phyloP scores from a whole-genome alignment of 2,329 filamentous ascomycete species.

The Penicillium sp. region DNA sequence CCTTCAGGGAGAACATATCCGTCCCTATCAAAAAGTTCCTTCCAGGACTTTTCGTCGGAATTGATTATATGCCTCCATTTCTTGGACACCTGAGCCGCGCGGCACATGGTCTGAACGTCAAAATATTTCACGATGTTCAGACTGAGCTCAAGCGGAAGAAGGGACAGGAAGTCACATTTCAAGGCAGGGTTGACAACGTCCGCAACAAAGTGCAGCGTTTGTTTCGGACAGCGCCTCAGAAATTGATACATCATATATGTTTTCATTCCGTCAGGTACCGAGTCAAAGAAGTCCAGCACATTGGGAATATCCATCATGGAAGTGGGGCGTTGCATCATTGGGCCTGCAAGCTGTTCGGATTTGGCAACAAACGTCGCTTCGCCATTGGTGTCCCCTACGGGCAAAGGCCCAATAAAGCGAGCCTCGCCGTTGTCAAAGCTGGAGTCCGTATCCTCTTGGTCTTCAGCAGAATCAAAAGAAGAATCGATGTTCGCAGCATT shows the following conservation, averaged over 20 bases:
- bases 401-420: conserved; percentile 17
- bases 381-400: too few species aligned
- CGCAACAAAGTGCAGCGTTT: conserved; percentile 80
- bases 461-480: conserved; percentile 36
- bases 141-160: conserved; percentile 76
- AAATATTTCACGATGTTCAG: conserved; percentile 82
- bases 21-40: conserved; percentile 76
- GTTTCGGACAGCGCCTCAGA: conserved; percentile 74
- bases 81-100: conserved; percentile 84
- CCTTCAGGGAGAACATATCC: conserved; percentile 69
- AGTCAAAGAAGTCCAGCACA: conserved; percentile 82
- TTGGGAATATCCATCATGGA: too few species aligned
- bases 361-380: too few species aligned
- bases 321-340: too few species aligned
- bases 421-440: conserved; percentile 33
- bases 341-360: conserved; percentile 46
- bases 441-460: conserved; percentile 37
- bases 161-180: conserved; percentile 83
- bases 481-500: conserved; percentile 44
- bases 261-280: conserved; percentile 83
- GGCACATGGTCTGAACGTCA: conserved; percentile 75
- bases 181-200: conserved; percentile 85
- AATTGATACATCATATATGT: conserved; percentile 96
- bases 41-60: conserved; percentile 91
- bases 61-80: conserved; percentile 87